Evolutionary conservation across 2,329 filamentous ascomycete species (phyloP), one percentile per base, ranked within the genome.

Genomic region (Epichloe uncinata): DNA sequence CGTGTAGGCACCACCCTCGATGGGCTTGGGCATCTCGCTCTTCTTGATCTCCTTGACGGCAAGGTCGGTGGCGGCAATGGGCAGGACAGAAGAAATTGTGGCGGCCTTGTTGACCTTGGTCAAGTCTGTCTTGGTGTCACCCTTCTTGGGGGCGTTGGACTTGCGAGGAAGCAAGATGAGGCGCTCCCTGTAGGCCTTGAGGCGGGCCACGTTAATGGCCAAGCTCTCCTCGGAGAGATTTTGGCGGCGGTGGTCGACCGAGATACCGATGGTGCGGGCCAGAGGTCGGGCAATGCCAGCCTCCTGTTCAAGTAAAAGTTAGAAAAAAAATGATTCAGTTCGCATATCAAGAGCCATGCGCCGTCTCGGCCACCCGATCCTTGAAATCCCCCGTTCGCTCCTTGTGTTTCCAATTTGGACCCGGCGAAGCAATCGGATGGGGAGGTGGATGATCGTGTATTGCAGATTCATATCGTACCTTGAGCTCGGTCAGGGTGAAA

Each of bases 121-220:
- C 60, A 77, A 66, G 74, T 93, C 82, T 83, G 91, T 86, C 69
- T 87, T 87, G 72, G 84, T 84, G 75, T 95, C 88, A 72, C 87
- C 87, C 71, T 85, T 85, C 87, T 95, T 96, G 76, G 84, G 81
- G 76, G 93, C 83, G 75, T 90, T 90, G 70, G 82, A 82, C 75
- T 87, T 89, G 80, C 89, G 88, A 70, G 93, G 93, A 81, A 98
- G 96, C 70, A 98, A 82, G 72, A 98, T 95, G 68, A 98, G 78
- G 69, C 89, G 88, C 69, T 85, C 82, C 78, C 85, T 87, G 89
- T 95, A 98, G 71, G 88, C 88, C 82, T 96, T 90, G 69, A 98
- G 88, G 69, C 93, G 93, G 73, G 86, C 86, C 65, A 98, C 91
- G 77, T 98, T 98, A 79, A 80, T 79, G 72, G 87, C 80, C 65